Base-by-base conservation (phyloP, 345 rosid genomes). In the Acer campestre region DNA sequence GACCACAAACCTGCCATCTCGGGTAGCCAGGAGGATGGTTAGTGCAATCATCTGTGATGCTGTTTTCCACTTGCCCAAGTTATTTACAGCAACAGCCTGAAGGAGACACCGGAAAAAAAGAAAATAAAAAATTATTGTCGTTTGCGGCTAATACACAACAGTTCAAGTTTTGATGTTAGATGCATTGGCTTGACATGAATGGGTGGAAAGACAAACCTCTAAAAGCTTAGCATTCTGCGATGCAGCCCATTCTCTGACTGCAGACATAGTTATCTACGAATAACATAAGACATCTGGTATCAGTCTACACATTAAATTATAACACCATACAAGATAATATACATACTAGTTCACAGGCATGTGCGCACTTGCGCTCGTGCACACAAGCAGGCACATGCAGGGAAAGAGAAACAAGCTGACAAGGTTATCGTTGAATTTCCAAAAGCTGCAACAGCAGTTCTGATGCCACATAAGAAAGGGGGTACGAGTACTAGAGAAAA, bases 231-330 rank as follows among this genome's bases (percentile, higher is more conserved):
- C 74, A 74, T 89, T 88, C 86, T 94, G 97, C 69, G 99, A 96
- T 77, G 99, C 99, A 78, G 99, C 98, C 99, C 99, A 94, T 86
- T 96, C 98, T 81, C 97, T 89, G 71, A 96, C 97, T 0, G 99
- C 99, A 44, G 99, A 96, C 99, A 96, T 94, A 23, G 99, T 94
- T 82, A 96, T 96, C 99, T 96, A 84, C 82, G 71, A 73, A 82
- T 11, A 82, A 78, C 69, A 56, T 78, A 48, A 74, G 80, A 63
- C n/a, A 25, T 25, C 27, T 3, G 6, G 23, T 23, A 31, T 68
- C 44, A 31, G 17, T 10, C 56, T 23, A 63, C 20, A 63, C 5
- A 14, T 20, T 10, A 72, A 29, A 11, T 35, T 51, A 35, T 9
- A 53, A 53, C 7, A 61, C 22, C 53, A 62, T 40, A 73, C 3